Conservation (phyloP, 495 filamentous ascomycete species). For the Neurospora sp. region DNA sequence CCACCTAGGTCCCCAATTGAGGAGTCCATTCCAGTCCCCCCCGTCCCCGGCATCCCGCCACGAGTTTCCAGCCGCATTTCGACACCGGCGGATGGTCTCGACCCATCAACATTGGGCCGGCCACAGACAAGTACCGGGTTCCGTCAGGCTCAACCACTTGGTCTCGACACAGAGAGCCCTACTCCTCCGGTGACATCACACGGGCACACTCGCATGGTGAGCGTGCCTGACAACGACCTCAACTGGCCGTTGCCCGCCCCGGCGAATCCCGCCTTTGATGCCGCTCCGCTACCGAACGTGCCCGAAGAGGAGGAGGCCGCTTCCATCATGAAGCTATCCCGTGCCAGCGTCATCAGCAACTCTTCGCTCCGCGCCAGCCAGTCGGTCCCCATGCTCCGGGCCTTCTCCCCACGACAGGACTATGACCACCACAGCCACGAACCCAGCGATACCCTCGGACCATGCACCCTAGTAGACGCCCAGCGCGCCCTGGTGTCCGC, state of each 20-base stretch:
- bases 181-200: conserved; percentile 21
- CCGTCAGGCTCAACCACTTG: conserved; percentile 28
- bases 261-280: conserved; percentile 27
- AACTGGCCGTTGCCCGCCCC: conserved; percentile 37
- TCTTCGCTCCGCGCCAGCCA: conserved; percentile 36
- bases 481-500: conserved; percentile 21
- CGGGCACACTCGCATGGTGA: conserved; percentile 25
- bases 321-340: conserved; percentile 18
- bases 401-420: conserved; percentile 19
- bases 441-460: conserved; percentile 34
- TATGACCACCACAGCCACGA: conserved; percentile 18
- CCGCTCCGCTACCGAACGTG: conserved; percentile 49
- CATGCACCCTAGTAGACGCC: conserved; percentile 25
- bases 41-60: conserved; percentile 23
- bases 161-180: conserved; percentile 12
- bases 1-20: conserved; percentile 37
- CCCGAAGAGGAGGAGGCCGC: conserved; percentile 51
- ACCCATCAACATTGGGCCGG: conserved; percentile 25
- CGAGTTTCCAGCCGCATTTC: conserved; percentile 41
- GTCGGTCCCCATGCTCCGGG: conserved; percentile 37
- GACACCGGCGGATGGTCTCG: conserved; percentile 30
- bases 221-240: conserved; percentile 36
- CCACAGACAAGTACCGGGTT: conserved; percentile 30
- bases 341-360: conserved; percentile 31
- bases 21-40: conserved; percentile 15